phyloP scores from a whole-genome alignment of 108 stramenopile genomes.

The Nitzschia palea region DNA sequence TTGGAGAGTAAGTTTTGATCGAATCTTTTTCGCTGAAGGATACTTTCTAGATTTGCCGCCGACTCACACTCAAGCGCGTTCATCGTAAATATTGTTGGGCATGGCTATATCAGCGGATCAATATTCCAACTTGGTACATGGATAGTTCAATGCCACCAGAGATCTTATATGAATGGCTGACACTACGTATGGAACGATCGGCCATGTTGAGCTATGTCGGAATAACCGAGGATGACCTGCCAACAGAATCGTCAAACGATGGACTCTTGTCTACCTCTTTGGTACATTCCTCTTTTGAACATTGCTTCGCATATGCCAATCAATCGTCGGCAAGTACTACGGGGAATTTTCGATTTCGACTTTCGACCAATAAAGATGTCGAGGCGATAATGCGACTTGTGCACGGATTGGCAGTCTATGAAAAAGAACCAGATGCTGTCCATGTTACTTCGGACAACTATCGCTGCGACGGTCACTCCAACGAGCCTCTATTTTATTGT shows the following conservation, averaged over 20 bases:
- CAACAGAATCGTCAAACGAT: not conserved
- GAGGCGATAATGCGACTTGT: slow-evolving; percentile 25
- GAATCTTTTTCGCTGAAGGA: not conserved
- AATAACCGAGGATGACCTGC: not conserved
- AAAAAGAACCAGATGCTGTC: slow-evolving; percentile 42
- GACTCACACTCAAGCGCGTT: not conserved
- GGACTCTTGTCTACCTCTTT: not conserved
- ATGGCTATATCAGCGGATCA: not conserved
- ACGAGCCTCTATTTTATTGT: slow-evolving; percentile 33
- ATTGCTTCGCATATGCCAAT: not conserved
- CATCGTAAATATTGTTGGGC: not conserved
- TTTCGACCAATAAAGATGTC: slow-evolving; percentile 3
- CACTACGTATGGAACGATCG: slow-evolving; percentile 8
- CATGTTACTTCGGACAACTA: slow-evolving; percentile 22
- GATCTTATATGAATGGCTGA: slow-evolving; percentile 7
- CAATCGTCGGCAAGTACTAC: not conserved
- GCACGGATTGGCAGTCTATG: slow-evolving; percentile 38
- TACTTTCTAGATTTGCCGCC: not conserved
- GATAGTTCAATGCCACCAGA: not conserved
- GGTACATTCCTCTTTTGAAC: not conserved
- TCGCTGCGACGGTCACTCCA: slow-evolving; percentile 23
- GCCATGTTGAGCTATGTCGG: slow-evolving; percentile 6
- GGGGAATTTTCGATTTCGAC: slow-evolving; percentile 13
- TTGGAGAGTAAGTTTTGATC: slow-evolving; percentile 19
- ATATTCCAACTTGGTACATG: slow-evolving; percentile 5